Evolutionary conservation across 139 green algal species (phyloP).

Genomic region (Tetradesmus obliquus): DNA sequence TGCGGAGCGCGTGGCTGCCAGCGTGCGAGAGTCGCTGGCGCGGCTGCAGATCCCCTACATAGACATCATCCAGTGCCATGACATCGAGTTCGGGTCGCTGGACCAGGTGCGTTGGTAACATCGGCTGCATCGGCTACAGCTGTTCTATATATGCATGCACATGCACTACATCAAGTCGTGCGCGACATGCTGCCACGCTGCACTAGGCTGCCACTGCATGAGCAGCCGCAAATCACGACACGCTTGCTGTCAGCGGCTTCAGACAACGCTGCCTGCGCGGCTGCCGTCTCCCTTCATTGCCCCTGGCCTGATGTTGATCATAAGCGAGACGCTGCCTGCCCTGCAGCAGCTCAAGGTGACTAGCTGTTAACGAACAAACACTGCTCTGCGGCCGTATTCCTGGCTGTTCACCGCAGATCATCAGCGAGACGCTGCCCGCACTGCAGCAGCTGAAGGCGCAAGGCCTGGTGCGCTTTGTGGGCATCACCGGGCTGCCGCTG

Average conservation of each 20-base stretch:
- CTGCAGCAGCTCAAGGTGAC: conserved; percentile 80
- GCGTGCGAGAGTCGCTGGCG: conserved; percentile 82
- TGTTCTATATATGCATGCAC: too few relatives aligned
- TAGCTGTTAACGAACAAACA: too few relatives aligned
- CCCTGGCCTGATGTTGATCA: too few relatives aligned
- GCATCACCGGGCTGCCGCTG: conserved; percentile 94
- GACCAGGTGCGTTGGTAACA: conserved; percentile 71
- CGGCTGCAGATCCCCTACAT: conserved; percentile 87
- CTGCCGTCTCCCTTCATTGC: too few relatives aligned
- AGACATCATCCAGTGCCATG: conserved; percentile 94
- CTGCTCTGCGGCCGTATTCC: too few relatives aligned
- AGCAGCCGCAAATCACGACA: too few relatives aligned
- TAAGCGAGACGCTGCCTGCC: conserved; percentile 89
- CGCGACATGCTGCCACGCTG: too few relatives aligned
- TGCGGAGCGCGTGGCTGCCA: conserved; percentile 77
- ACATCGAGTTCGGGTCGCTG: conserved; percentile 94
- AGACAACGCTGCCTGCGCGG: too few relatives aligned
- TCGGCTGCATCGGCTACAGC: too few relatives aligned
- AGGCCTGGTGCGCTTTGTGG: conserved; percentile 88
- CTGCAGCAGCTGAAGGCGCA: conserved; percentile 82
- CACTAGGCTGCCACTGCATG: neutral
- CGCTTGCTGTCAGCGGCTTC: too few relatives aligned
- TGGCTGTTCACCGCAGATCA: conserved; percentile 39
- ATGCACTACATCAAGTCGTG: too few relatives aligned
- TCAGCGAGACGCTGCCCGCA: conserved; percentile 90